Percentiles rank a stretch among this genome's conserved stretches.
Evolutionary conservation across 768 basidiomycete genomes (phyloP).

Genomic region (Lactarius quietus): DNA sequence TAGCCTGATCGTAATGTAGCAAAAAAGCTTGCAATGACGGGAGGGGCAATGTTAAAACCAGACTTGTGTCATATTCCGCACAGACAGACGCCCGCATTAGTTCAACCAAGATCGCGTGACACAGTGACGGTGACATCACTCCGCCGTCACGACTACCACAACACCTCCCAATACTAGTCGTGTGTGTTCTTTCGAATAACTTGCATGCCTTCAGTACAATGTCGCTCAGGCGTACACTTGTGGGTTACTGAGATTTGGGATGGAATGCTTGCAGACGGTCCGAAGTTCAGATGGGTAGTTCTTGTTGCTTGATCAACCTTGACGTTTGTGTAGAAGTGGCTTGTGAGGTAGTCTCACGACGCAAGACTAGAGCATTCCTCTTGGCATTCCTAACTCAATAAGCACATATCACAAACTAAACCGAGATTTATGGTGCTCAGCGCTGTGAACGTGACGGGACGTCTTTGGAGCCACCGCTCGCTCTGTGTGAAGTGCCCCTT

Average conservation of each 20-base stretch:
- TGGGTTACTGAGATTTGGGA: not conserved
- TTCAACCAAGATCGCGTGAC: not conserved
- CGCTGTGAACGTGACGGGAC: too few relatives aligned
- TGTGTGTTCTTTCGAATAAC: not conserved
- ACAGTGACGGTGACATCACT: not conserved
- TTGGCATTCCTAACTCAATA: not conserved
- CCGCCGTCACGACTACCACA: not conserved
- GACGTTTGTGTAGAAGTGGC: not conserved
- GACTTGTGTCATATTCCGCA: constrained; percentile 1
- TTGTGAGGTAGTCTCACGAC: too few relatives aligned
- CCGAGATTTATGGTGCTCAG: too few relatives aligned
- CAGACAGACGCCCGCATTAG: not conserved
- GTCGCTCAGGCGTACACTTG: not conserved
- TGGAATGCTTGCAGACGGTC: not conserved
- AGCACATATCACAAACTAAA: not conserved
- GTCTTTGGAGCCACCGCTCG: too few relatives aligned
- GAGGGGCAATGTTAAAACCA: not conserved
- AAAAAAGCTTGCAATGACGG: not conserved
- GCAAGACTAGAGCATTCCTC: too few relatives aligned
- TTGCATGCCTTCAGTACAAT: too few relatives aligned
- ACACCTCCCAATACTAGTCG: too few relatives aligned
- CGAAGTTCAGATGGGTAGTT: not conserved
- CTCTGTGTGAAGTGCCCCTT: too few relatives aligned
- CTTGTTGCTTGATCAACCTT: too few relatives aligned
- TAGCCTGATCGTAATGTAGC: not conserved